Conservation (phyloP, 2,329 filamentous ascomycete genomes). For the Pochonia chlamydosporia region DNA sequence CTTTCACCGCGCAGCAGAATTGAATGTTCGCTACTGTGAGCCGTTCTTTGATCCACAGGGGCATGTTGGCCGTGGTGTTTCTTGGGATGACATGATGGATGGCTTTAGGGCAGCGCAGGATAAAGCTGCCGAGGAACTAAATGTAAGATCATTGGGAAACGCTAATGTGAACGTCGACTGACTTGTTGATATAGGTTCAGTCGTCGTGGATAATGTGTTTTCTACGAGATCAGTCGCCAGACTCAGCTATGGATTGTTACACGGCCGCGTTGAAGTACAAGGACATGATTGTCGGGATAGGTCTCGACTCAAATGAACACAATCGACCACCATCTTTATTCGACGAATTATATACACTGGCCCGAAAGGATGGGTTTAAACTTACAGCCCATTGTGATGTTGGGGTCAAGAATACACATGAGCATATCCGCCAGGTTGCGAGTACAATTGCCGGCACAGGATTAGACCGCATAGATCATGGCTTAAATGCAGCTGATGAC, state of each 20-base stretch:
- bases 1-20: conserved; percentile 54
- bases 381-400: conserved; percentile 46
- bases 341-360: conserved; percentile 30
- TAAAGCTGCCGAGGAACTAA: conserved; percentile 46
- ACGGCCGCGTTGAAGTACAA: conserved; percentile 27
- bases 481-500: conserved; percentile 58
- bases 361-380: conserved; percentile 33
- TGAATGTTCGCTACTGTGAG: conserved; percentile 65
- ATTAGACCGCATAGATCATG: conserved; percentile 66
- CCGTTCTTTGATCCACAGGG: conserved; percentile 76
- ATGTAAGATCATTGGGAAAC: neutral
- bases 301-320: conserved; percentile 40
- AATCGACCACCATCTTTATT: conserved; percentile 39
- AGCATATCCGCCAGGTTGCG: conserved; percentile 45
- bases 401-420: conserved; percentile 39
- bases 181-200: conserved; percentile 49
- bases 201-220: conserved; percentile 66
- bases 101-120: conserved; percentile 56
- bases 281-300: conserved; percentile 37
- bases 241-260: conserved; percentile 64
- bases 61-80: conserved; percentile 56
- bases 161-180: neutral
- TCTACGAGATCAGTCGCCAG: conserved; percentile 61
- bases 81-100: conserved; percentile 53
- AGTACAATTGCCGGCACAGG: conserved; percentile 50